These are phyloP conservation scores for Amanita subjunquillea DNA, from an alignment of 768 basidiomycete species.

Conservation along the genomic window DNA sequence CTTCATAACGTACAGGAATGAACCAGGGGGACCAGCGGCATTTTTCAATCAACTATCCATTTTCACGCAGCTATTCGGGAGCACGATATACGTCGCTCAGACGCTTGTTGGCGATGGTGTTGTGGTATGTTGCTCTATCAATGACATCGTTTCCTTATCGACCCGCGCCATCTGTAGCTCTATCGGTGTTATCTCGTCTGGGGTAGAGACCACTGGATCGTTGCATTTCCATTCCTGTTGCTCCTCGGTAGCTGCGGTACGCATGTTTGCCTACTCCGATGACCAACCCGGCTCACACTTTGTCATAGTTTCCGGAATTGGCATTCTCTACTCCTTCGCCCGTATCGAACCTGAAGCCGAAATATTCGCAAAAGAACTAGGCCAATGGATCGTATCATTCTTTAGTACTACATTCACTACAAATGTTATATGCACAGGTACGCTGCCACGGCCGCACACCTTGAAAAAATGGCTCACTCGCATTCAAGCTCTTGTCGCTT, in stretches of 20 bases:
- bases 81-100: constrained; percentile 24
- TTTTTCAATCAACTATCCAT: constrained; percentile 23
- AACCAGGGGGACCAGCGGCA: constrained; percentile 16
- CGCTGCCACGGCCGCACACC: background rate
- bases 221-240: constrained; percentile 18
- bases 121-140: constrained; percentile 14
- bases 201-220: constrained; percentile 12
- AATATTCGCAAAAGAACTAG: constrained; percentile 21
- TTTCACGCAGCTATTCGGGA: constrained; percentile 26
- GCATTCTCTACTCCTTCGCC: constrained; percentile 22
- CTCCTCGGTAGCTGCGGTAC: constrained; percentile 21
- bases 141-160: background rate
- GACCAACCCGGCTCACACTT: background rate
- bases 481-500: constrained; percentile 18
- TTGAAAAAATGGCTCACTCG: background rate
- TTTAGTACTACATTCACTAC: constrained; percentile 26
- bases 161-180: constrained; percentile 10
- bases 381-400: constrained; percentile 28
- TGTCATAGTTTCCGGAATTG: background rate
- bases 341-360: constrained; percentile 15
- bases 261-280: background rate
- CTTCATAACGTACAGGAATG: constrained; percentile 17
- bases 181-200: constrained; percentile 24
- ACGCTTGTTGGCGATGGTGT: constrained; percentile 28
- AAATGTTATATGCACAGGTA: constrained; percentile 26